Base-by-base conservation (phyloP, 371 early-diverging fungal genomes). In the Rhizopus microsporus region DNA sequence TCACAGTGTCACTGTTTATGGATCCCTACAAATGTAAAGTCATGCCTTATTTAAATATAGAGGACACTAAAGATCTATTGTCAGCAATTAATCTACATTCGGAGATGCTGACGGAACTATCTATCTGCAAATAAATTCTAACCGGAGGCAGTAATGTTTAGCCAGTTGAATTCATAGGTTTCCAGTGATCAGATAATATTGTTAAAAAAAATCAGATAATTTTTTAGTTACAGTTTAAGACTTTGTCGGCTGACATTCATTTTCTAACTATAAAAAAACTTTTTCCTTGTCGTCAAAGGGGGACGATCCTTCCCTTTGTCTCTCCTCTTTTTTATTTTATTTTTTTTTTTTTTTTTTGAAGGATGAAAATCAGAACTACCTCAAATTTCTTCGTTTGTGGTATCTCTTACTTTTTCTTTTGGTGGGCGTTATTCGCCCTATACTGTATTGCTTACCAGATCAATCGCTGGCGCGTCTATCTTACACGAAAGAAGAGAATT, bases 371-470 rank as follows among this genome's bases (percentile, higher is more conserved):
- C 16, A 40, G 55, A 38, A 40, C 56, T 15, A 66, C 52, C 1
- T 49, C 51, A 3, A 54, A 43, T 29, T 70, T 70, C 51, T 61
- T 58, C 15, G 34, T 52, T n/a, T 42, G 50, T n/a, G 72, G 69
- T n/a, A 68, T 68, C 31, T 46, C 60, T 1, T 78, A 78, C 51
- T 71, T 74, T 13, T 56, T 75, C 38, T 63, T 71, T 39, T 75
- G 69, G 33, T 78, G 79, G 79, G 68, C 62, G 23, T 34, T 74
- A 15, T 78, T 78, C 48, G 48, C 70, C 10, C 7, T 73, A 5
- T 78, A 78, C 51, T 78, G 76, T 39, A 64, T 73, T 5, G 54
- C 56, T 4, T 65, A 71, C 45, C 79, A 78, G 50, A 33, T 69
- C 7, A 62, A 65, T 23, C 68, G 65, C 15, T 15, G 63, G 7